Evolutionary conservation across 306 rosid genomes (phyloP), one percentile per base, ranked within the genome.

Genomic region (Malus asiatica): DNA sequence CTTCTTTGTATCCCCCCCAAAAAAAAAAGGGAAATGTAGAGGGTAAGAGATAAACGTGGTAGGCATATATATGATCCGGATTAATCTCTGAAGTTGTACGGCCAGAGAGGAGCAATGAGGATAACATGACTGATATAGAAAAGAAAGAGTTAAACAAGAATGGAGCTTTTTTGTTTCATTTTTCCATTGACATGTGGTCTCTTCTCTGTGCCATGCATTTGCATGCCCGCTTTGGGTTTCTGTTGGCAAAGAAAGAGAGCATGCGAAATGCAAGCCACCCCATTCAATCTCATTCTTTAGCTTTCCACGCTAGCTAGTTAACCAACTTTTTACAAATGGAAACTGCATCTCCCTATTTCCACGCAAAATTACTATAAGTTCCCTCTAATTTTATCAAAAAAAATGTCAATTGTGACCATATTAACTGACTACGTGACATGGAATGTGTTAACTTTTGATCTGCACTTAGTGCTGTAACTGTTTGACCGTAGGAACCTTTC

Each of bases 191-290:
- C 55, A 32, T 13, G 75, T 8, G 75, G 68, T 79, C 78, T 74
- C 35, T 61, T 15, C 4, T 61, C 5, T 61, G 60, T 16, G 20
- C 45, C 32, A 29, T 45, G 71, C 20, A 25, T 59, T 42, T 42
- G 45, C 3, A 42, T 27, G 46, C 44, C 72, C 68, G 25, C 73
- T 27, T 57, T 68, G 68, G 67, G 5, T 62, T 75, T 68, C 58
- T 11, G 63, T 68, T 74, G 68, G 57, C 9, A 59, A 12, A 70
- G 68, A 51, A 53, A 27, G 61, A 70, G 44, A 33, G 62, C 1
- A 44, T 15, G 74, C 76, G 76, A 81, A 46, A 77, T 77, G 72
- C 78, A 71, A 76, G 81, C 84, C 78, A 57, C 78, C 75, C 84
- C 84, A 52, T 35, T 76, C 70, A 62, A 9, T 30, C 38, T 62